Evolutionary conservation across 768 basidiomycete species (phyloP), one percentile per base, ranked within the genome.

Genomic region (Phaeotremella fagi): DNA sequence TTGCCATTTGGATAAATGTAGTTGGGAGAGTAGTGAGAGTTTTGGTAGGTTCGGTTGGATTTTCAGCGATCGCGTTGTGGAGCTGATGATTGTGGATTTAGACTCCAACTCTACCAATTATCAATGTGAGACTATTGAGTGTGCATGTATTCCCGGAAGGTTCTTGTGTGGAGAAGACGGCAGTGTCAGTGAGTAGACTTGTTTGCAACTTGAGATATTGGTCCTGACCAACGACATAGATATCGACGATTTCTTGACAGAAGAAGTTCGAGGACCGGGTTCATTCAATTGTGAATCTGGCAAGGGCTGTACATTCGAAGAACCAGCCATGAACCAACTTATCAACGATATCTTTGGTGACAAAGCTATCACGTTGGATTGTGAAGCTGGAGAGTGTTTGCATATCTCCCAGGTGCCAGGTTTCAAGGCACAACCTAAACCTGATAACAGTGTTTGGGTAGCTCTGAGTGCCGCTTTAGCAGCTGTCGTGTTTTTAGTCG

Each of bases 161-260:
- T 97, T 98, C 79, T 82, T 99, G 4, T 99, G 94, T 65, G 94
- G 94, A 7, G 91, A 99, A 66, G 83, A 88, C 43, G 94, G 92
- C 14, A 91, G 88, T 65, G 82, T 95, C 48, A 87, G 90, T 90
- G 56, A 54, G 86, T 80, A 1, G 9, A 27, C 31, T 15, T 15
- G 4, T 12, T 29, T n/a, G 20, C 25, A 25, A 23, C 46, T 42
- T 4, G n/a, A 23, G 11, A 18, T 15, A 29, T 16, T 14, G n/a
- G n/a, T 36, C 7, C 51, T 50, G 38, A 49, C n/a, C 48, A 49
- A 23, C 45, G 18, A 26, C 22, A 29, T 66, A 90, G 92, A 98
- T 74, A 97, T 99, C 66, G 83, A 84, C 45, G 95, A 99, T 46
- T 98, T 98, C 75, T 78, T 99, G 55, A 81, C 77, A 22, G 86